A percentile compares a stretch with the other conserved stretches of the same genome.
Evolutionary conservation across 2,329 filamentous ascomycete genomes (phyloP).

Genomic region (Ophiostoma perfectum): DNA sequence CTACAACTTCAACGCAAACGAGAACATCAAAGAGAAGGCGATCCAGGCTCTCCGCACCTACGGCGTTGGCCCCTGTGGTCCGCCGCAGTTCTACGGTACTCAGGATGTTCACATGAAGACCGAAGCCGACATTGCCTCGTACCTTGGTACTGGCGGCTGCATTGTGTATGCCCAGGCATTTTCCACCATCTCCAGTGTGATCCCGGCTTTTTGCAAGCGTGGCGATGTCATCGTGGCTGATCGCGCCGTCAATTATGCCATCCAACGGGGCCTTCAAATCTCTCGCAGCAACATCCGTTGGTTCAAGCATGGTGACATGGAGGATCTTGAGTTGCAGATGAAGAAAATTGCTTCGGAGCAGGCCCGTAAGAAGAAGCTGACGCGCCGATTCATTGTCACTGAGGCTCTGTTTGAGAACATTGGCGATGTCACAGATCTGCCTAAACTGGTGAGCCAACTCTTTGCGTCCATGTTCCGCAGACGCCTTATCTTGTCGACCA

Average conservation of each 20-base stretch:
- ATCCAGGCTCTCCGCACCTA: constrained; percentile 92
- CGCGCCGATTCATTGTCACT: constrained; percentile 89
- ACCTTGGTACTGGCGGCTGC: constrained; percentile 78
- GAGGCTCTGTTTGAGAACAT: constrained; percentile 90
- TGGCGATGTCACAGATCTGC: constrained; percentile 78
- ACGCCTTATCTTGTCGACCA: neutral
- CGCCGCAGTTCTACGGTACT: constrained; percentile 95
- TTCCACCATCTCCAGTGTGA: constrained; percentile 93
- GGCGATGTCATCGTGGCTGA: constrained; percentile 97
- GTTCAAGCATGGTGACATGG: constrained; percentile 96
- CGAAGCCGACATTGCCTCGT: constrained; percentile 86
- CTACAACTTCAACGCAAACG: constrained; percentile 93
- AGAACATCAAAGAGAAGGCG: constrained; percentile 88
- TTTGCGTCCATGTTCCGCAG: neutral
- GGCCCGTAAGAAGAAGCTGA: constrained; percentile 75
- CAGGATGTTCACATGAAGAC: constrained; percentile 98
- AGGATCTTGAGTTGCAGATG: constrained; percentile 81
- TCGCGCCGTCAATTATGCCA: constrained; percentile 85
- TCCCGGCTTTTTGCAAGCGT: constrained; percentile 93
- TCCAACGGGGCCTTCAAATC: constrained; percentile 90
- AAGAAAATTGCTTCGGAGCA: constrained; percentile 83
- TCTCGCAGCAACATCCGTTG: constrained; percentile 85
- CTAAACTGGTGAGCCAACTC: constrained; percentile 53
- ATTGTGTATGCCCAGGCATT: constrained; percentile 97
- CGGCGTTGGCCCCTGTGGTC: constrained; percentile 92